These are phyloP conservation scores for Ceratorhiza oryzae-sativae DNA, from an alignment of 1,284 basidiomycete species.

Conservation along the genomic window DNA sequence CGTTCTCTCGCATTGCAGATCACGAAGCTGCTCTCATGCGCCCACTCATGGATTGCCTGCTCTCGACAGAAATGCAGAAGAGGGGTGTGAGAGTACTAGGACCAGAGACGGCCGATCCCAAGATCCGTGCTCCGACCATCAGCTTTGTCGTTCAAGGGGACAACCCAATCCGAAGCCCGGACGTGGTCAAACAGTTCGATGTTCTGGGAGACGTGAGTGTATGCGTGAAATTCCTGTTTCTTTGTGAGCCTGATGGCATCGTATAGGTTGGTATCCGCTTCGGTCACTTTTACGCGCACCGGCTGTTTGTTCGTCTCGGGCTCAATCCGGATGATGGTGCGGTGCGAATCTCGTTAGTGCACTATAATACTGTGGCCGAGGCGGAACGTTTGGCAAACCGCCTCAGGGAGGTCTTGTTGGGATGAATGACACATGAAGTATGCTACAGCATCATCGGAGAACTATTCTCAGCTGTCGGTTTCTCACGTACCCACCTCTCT, in stretches of 20 bases:
- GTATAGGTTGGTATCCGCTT: conserved; percentile 76
- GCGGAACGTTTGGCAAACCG: conserved; percentile 64
- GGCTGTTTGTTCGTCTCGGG: conserved; percentile 66
- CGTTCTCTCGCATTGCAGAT: conserved; percentile 52
- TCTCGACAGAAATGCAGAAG: conserved; percentile 53
- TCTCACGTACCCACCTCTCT: no score
- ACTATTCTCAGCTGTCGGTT: background rate
- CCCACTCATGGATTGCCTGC: conserved; percentile 56
- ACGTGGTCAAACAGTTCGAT: conserved; percentile 60
- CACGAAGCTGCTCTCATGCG: conserved; percentile 58
- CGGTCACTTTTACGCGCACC: conserved; percentile 81
- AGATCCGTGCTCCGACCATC: conserved; percentile 70
- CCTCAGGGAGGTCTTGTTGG: conserved; percentile 56
- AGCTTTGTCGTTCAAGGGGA: conserved; percentile 66
- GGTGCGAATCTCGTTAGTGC: conserved; percentile 78
- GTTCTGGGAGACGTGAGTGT: conserved; percentile 66
- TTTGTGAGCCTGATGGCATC: background rate
- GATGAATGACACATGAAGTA: background rate
- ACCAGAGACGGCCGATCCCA: conserved; percentile 52
- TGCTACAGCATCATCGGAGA: background rate
- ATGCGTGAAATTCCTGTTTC: conserved; percentile 1
- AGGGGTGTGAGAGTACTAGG: conserved; percentile 74
- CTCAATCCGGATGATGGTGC: conserved; percentile 63
- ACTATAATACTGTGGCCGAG: conserved; percentile 79
- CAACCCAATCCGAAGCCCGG: conserved; percentile 59